phyloP scores from a whole-genome alignment of 352 stramenopile species.

The Phytophthora sp. region DNA sequence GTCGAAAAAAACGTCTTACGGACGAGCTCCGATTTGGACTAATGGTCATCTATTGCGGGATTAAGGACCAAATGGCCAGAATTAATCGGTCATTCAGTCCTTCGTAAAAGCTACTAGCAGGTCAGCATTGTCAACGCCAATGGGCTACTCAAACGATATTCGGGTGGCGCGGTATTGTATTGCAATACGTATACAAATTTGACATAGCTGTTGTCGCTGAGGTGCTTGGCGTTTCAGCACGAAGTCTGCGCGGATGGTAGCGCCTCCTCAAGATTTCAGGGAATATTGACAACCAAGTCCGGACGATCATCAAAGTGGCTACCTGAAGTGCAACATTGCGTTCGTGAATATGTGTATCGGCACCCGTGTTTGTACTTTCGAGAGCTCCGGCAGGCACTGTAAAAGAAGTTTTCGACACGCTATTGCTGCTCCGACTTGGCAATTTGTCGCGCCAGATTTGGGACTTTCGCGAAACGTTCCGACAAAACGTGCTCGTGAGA shows the following conservation, averaged over 20 bases:
- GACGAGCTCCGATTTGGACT: too few relatives aligned
- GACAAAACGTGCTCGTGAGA: slow-evolving; percentile 14
- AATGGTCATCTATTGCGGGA: not conserved
- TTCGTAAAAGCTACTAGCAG: not conserved
- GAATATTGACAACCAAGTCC: not conserved
- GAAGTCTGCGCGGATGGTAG: not conserved
- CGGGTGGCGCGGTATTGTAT: slow-evolving; percentile 13
- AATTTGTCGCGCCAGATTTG: not conserved
- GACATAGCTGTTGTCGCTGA: slow-evolving; percentile 3
- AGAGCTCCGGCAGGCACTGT: slow-evolving; percentile 5
- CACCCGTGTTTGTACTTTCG: slow-evolving; percentile 28
- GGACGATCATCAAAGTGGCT: slow-evolving; percentile 5
- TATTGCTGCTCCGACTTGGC: not conserved
- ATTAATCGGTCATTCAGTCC: not conserved
- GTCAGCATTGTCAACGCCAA: not conserved
- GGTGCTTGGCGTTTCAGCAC: not conserved
- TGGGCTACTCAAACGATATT: slow-evolving; percentile 15
- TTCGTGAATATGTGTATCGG: slow-evolving; percentile 7
- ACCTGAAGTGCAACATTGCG: slow-evolving; percentile 8
- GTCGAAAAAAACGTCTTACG: too few relatives aligned
- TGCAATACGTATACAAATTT: slow-evolving; percentile 16
- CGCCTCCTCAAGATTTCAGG: not conserved
- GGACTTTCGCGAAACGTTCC: slow-evolving; percentile 15
- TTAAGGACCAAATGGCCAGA: slow-evolving; percentile 7
- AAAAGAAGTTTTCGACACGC: not conserved